Base-by-base conservation (phyloP, 306 rosid species). In the Dalbergia cochinchinensis region DNA sequence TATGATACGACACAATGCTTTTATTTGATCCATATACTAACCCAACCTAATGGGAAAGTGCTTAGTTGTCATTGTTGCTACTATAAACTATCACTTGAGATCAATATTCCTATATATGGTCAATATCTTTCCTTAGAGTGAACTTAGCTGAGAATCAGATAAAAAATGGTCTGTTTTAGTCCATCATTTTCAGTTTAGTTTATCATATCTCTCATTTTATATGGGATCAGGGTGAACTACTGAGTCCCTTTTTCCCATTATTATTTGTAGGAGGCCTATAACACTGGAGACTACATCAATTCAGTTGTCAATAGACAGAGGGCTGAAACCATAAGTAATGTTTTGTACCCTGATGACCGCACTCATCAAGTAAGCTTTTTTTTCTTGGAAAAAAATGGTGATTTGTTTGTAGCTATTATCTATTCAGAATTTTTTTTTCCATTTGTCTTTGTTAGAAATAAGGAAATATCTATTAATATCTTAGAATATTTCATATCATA, bases 301-400 rank as follows among this genome's bases (percentile, higher is more conserved):
- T 87, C 92, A 75, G 81, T 91, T 69, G 90, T 91, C 77, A 81
- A 78, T 74, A 83, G 93, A 84, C 96, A 91, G 78, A 89, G 85
- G 74, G 90, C 93, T 60, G 96, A 91, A 81, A 87, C 86, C 59
- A 89, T 89, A 64, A 91, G 96, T 82, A 91, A 89, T 70, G 84
- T 91, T 74, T 83, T 91, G 88, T 91, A 91, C 71, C 96, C 93
- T 0, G 96, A 91, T 80, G 96, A 91, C 80, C 96, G 92, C 66
- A 86, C 91, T 53, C 87, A 89, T 81, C 93, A 91, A 93, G 96
- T 89, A 74, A 70, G 54, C 60, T 59, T 68, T 35, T 59, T 48
- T 26, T 26, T 3, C 2, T 26, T n/a, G n/a, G 31, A 26, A 26
- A 26, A 26, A 70, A 62, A 51, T 44, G 7, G 11, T 55, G 18